These are phyloP conservation scores for Lolium multiflorum DNA, from an alignment of 176 grass and related monocot genomes.

Conservation along the genomic window DNA sequence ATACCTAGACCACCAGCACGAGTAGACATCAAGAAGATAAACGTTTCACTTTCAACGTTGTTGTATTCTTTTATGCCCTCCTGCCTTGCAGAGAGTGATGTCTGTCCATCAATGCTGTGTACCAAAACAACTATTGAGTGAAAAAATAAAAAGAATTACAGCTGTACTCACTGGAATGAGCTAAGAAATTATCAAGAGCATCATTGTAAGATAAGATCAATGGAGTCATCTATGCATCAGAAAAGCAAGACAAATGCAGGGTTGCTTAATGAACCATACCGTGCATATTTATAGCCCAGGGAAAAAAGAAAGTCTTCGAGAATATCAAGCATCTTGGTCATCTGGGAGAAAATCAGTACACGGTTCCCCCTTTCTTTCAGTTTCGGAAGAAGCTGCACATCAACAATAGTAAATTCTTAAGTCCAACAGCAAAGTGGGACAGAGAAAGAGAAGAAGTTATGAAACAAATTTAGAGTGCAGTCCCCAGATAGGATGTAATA, in stretches of 20 bases:
- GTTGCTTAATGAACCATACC: slow-evolving; percentile 49
- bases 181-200: slow-evolving; percentile 5
- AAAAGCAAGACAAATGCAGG: background rate
- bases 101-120: slow-evolving; percentile 74
- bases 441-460: background rate
- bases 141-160: background rate
- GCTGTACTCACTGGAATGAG: background rate
- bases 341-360: slow-evolving; percentile 76
- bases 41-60: slow-evolving; percentile 57
- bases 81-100: slow-evolving; percentile 59
- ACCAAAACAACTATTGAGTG: background rate
- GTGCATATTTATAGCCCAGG: slow-evolving; percentile 53
- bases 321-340: slow-evolving; percentile 76
- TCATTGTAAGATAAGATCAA: background rate
- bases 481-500: background rate
- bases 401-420: background rate
- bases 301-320: slow-evolving; percentile 60
- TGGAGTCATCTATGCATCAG: background rate
- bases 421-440: background rate
- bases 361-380: slow-evolving; percentile 73
- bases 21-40: slow-evolving; percentile 84
- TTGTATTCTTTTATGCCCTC: slow-evolving; percentile 81
- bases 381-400: slow-evolving; percentile 63
- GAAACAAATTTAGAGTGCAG: background rate
- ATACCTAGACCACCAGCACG: slow-evolving; percentile 74